Evolutionary conservation across 108 stramenopile genomes (phyloP).

Genomic region (Cyclotella atomus): DNA sequence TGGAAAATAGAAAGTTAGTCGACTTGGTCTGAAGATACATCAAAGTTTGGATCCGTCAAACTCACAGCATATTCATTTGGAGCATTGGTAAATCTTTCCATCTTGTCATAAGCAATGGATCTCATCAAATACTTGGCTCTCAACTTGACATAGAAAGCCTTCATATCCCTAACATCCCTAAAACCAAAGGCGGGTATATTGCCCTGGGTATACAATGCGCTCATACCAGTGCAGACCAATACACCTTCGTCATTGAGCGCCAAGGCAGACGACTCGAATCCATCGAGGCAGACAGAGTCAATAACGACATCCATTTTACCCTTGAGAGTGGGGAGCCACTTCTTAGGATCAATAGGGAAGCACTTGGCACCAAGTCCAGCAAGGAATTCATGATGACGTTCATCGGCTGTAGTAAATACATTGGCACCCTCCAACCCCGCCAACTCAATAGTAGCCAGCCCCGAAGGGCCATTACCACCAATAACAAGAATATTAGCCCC

Average conservation of each 20-base stretch:
- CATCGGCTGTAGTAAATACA: conserved; percentile 60
- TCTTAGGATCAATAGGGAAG: conserved; percentile 54
- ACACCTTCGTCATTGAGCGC: conserved; percentile 50
- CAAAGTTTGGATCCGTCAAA: neutral
- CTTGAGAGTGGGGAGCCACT: conserved; percentile 56
- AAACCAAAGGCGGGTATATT: conserved; percentile 44
- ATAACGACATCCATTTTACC: conserved; percentile 75
- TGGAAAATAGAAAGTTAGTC: neutral
- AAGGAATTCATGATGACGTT: conserved; percentile 54
- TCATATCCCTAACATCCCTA: conserved; percentile 45
- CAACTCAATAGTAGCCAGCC: conserved; percentile 70
- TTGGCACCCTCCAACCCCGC: conserved; percentile 60
- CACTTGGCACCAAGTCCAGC: conserved; percentile 54
- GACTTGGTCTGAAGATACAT: neutral
- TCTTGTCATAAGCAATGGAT: conserved; percentile 52
- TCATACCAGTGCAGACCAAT: conserved; percentile 62
- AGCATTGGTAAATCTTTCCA: conserved; percentile 51
- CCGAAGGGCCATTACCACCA: conserved; percentile 60
- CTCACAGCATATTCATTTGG: conserved; percentile 46
- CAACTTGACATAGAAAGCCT: conserved; percentile 37
- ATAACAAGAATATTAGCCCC: conserved; percentile 68
- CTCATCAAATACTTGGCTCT: conserved; percentile 54
- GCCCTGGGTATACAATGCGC: conserved; percentile 51
- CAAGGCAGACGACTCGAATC: conserved; percentile 31
- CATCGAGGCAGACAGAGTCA: conserved; percentile 63